These are phyloP conservation scores for Cytospora piceae DNA, from an alignment of 2,329 filamentous ascomycete species.

Conservation along the genomic window DNA sequence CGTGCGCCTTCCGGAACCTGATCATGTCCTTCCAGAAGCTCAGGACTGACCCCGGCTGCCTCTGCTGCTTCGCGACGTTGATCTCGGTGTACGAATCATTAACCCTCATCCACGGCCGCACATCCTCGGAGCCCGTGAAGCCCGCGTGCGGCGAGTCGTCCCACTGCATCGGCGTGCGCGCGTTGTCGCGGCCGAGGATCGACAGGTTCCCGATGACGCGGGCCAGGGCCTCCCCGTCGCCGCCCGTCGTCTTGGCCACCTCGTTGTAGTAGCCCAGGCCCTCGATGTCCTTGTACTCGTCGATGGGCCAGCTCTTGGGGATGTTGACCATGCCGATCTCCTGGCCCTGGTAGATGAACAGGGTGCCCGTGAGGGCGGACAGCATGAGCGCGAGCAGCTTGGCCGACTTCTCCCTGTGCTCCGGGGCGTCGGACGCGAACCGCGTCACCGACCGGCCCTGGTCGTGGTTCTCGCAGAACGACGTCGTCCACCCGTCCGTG, in stretches of 20 bases:
- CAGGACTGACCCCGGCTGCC: conserved; percentile 53
- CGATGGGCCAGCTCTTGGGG: conserved; percentile 52
- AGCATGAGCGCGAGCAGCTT: conserved; percentile 59
- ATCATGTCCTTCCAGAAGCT: conserved; percentile 65
- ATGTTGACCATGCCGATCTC: conserved; percentile 64
- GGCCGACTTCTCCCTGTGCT: conserved; percentile 48
- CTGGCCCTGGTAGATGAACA: conserved; percentile 64
- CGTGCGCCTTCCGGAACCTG: conserved; percentile 56
- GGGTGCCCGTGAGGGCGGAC: conserved; percentile 52
- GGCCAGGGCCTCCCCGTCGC: conserved; percentile 45
- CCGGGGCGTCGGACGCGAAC: conserved; percentile 50
- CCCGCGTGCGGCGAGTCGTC: conserved; percentile 58
- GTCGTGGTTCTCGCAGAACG: conserved; percentile 68
- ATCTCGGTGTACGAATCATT: conserved; percentile 59
- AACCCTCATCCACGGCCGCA: conserved; percentile 61
- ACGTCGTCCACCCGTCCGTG: conserved; percentile 61
- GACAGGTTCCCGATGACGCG: conserved; percentile 57
- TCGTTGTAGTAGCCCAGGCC: conserved; percentile 50
- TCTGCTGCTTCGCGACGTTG: conserved; percentile 58
- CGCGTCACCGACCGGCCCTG: conserved; percentile 59
- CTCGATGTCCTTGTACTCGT: conserved; percentile 54
- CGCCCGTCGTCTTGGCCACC: conserved; percentile 32
- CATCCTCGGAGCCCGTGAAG: conserved; percentile 56
- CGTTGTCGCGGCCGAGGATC: conserved; percentile 66
- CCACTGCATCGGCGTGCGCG: conserved; percentile 73